Conservation (phyloP, 148 eudicot species). For the Pharnaceum exiguum region DNA sequence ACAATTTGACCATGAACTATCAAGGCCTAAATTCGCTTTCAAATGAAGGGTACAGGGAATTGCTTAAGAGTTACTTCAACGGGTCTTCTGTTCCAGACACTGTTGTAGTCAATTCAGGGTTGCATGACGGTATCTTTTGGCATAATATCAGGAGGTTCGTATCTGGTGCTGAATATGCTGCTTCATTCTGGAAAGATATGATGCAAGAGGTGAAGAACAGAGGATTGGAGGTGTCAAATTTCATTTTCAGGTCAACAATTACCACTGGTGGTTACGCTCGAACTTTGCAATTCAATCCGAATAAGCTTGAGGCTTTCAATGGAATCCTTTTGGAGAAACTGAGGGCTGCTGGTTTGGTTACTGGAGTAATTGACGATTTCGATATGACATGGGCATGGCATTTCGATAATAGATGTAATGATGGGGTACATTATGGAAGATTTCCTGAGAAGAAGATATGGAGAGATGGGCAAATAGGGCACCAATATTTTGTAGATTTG, state of each 20-base stretch:
- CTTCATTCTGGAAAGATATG: slow-evolving; percentile 66
- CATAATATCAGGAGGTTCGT: slow-evolving; percentile 42
- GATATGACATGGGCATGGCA: slow-evolving; percentile 98
- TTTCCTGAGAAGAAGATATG: slow-evolving; percentile 71
- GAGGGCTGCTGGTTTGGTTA: slow-evolving; percentile 41
- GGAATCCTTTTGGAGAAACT: slow-evolving; percentile 79
- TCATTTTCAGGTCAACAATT: slow-evolving; percentile 80
- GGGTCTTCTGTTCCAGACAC: slow-evolving; percentile 58
- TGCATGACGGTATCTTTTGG: slow-evolving; percentile 89
- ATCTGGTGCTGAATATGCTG: slow-evolving; percentile 64
- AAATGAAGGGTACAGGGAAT: slow-evolving; percentile 45
- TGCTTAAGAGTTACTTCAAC: slow-evolving; percentile 53
- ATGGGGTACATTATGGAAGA: slow-evolving; percentile 96
- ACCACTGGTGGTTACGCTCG: slow-evolving; percentile 86
- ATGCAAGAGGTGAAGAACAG: slow-evolving; percentile 27
- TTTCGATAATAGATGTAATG: slow-evolving; percentile 86
- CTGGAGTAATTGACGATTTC: slow-evolving; percentile 72
- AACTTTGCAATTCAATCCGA: slow-evolving; percentile 63
- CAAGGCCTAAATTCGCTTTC: slow-evolving; percentile 73
- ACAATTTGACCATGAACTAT: slow-evolving; percentile 52
- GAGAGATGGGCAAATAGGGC: slow-evolving; percentile 93
- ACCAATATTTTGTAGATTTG: slow-evolving; percentile 92
- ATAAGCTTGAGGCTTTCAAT: slow-evolving; percentile 82
- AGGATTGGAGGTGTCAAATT: slow-evolving; percentile 41
- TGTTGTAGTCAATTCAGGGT: slow-evolving; percentile 72